Evolutionary conservation across 345 rosid genomes (phyloP).

Genomic region (Gossypium rotundifolium): DNA sequence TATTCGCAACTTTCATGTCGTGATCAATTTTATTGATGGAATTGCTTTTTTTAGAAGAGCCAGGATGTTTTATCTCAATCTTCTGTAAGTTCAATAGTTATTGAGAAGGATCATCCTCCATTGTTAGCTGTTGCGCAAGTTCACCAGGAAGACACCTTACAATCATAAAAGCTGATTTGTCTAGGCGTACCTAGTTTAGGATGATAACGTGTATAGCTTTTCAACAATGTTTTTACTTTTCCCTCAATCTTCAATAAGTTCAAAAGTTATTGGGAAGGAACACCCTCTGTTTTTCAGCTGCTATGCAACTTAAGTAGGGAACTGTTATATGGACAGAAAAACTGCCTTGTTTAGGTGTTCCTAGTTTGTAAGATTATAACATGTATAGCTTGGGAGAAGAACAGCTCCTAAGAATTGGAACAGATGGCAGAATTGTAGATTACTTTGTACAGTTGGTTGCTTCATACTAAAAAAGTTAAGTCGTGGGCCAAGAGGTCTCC

Average conservation of each 20-base stretch:
- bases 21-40: neutral
- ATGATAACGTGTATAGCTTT: neutral
- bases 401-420: neutral
- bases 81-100: neutral
- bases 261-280: neutral
- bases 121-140: neutral
- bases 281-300: neutral
- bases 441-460: neutral
- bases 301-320: neutral
- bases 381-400: neutral
- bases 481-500: neutral
- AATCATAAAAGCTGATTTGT: neutral
- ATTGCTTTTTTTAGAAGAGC: neutral
- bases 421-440: neutral
- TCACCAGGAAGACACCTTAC: neutral
- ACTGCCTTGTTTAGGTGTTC: neutral
- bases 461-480: neutral
- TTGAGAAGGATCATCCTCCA: neutral
- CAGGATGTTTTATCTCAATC: neutral
- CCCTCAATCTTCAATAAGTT: neutral
- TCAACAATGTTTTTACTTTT: neutral
- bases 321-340: neutral
- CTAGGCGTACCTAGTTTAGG: neutral
- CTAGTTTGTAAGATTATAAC: slow-evolving; percentile 2
- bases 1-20: too few relatives aligned